These are phyloP conservation scores for Sugiyamaella marilandica DNA, from an alignment of 805 yeast species.

Conservation along the genomic window DNA sequence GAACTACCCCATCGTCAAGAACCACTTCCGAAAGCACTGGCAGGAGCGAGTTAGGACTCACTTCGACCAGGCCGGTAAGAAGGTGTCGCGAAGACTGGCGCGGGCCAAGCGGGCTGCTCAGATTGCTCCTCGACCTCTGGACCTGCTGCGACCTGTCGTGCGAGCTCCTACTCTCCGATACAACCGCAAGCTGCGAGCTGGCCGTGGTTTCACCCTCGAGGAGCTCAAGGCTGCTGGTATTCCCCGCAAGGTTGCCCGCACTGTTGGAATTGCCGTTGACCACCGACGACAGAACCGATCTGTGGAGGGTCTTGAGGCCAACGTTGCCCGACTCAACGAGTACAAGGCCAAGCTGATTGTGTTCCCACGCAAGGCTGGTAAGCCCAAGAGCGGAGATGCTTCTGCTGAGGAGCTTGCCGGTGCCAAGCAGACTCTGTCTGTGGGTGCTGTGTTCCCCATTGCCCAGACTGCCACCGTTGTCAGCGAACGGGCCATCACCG, in stretches of 20 bases:
- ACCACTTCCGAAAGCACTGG: conserved; percentile 99
- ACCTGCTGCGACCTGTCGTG: conserved; percentile 92
- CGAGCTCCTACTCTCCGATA: conserved; percentile 98
- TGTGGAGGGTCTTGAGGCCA: conserved; percentile 88
- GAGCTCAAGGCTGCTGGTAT: conserved; percentile 98
- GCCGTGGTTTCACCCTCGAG: conserved; percentile 98
- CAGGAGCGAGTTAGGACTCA: conserved; percentile 99
- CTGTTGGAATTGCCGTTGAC: conserved; percentile 98
- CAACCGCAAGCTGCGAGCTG: conserved; percentile 99
- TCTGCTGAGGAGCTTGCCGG: conserved; percentile 59
- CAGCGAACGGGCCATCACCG: conserved; percentile 80
- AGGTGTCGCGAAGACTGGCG: conserved; percentile 92
- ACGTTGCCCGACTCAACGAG: conserved; percentile 94
- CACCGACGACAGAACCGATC: conserved; percentile 99
- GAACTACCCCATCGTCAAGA: conserved; percentile 98
- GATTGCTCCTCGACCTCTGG: conserved; percentile 97
- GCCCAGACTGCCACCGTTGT: conserved; percentile 68
- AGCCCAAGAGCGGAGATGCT: conserved; percentile 44
- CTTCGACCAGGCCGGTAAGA: conserved; percentile 99
- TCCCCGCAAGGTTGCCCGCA: conserved; percentile 91
- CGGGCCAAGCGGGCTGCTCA: conserved; percentile 92
- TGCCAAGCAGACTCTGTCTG: conserved; percentile 65
- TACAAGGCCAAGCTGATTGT: conserved; percentile 93
- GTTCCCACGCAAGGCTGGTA: conserved; percentile 86
- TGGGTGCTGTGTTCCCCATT: conserved; percentile 84